A percentile compares a stretch with the other conserved stretches of the same genome.
phyloP scores from a whole-genome alignment of 305 asterid genomes.

The Stenogyne calaminthoides region DNA sequence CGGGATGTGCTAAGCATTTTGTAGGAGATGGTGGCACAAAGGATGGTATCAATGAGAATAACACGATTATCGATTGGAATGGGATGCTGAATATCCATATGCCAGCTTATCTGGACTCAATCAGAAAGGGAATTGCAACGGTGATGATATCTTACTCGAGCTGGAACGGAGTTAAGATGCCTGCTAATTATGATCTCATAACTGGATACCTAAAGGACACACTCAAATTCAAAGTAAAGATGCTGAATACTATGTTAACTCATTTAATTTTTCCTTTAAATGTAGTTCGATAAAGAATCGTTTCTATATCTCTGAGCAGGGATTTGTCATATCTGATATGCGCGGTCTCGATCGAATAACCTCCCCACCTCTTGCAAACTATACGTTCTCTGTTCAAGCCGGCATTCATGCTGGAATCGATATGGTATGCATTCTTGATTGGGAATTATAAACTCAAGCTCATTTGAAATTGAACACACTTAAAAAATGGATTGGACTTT shows the following conservation, averaged over 20 bases:
- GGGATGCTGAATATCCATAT: slow-evolving; percentile 48
- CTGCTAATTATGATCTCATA: slow-evolving; percentile 53
- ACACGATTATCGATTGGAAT: slow-evolving; percentile 53
- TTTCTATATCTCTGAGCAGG: slow-evolving; percentile 32
- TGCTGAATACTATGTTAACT: not conserved
- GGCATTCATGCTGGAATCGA: slow-evolving; percentile 58
- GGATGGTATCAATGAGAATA: slow-evolving; percentile 50
- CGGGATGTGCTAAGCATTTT: slow-evolving; percentile 56
- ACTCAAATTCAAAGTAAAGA: slow-evolving; percentile 55
- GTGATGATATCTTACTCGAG: slow-evolving; percentile 65
- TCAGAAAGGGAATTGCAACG: slow-evolving; percentile 54
- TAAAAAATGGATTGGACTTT: slow-evolving; percentile 6
- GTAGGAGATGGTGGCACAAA: slow-evolving; percentile 63
- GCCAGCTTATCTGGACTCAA: slow-evolving; percentile 59
- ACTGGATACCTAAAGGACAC: slow-evolving; percentile 53
- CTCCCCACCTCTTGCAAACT: slow-evolving; percentile 47
- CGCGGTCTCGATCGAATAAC: slow-evolving; percentile 43
- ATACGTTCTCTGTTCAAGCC: slow-evolving; percentile 46
- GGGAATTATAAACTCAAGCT: not conserved
- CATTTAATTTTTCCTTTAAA: not conserved
- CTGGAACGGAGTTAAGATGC: slow-evolving; percentile 67
- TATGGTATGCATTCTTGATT: slow-evolving; percentile 39
- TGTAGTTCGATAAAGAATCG: not conserved
- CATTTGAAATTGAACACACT: not conserved
- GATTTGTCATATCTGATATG: slow-evolving; percentile 52